Evolutionary conservation across 2,329 filamentous ascomycete genomes (phyloP), one percentile per base, ranked within the genome.

Genomic region (Aureobasidium leucospermi): DNA sequence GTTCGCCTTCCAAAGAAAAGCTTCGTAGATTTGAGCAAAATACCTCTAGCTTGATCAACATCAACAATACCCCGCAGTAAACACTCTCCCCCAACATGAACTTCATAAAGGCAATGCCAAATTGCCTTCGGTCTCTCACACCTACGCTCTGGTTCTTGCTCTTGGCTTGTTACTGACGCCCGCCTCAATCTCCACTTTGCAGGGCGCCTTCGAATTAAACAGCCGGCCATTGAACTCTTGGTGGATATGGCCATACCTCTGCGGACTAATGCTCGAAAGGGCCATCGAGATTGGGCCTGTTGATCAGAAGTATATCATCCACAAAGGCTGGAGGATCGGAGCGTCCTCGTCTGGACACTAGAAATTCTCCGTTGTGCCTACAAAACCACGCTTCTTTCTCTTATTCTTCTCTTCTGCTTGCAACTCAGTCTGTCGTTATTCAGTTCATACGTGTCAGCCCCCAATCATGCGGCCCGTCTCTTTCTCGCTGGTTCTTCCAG

Each of bases 1-100:
- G 59, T 90, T 85, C 71, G 79, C 89, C 19, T 90, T 87, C 58
- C 69, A 73, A 65, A 72, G 71, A 60, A 71, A 56, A 45, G 39
- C 52, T 36, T 43, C 19, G 19, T 49, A 28, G 34, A 13, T 41
- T 52, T 19, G 48, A 52, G 48, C 48, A 52, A 52, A 29, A n/a
- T 39, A 52, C 29, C 23, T 31, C 15, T 41, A 15, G 13, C 19
- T 31, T 13, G 19, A 23, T 31, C 34, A 39, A 29, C 34, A 41
- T 15, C 15, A 31, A 11, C 13, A 6, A 6, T 11, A n/a, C 48
- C 23, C 34, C 48, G 6, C 48, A 41, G 8, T 31, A 11, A 31
- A 38, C 19, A 29, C 3, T 9, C 34, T 36, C 34, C 16, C 36
- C 4, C 34, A 41, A 31, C 34, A 52, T 31, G 16, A 28, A 36